These are phyloP conservation scores for Diaporthe destruens DNA, from an alignment of 2,329 filamentous ascomycete genomes.

Conservation along the genomic window DNA sequence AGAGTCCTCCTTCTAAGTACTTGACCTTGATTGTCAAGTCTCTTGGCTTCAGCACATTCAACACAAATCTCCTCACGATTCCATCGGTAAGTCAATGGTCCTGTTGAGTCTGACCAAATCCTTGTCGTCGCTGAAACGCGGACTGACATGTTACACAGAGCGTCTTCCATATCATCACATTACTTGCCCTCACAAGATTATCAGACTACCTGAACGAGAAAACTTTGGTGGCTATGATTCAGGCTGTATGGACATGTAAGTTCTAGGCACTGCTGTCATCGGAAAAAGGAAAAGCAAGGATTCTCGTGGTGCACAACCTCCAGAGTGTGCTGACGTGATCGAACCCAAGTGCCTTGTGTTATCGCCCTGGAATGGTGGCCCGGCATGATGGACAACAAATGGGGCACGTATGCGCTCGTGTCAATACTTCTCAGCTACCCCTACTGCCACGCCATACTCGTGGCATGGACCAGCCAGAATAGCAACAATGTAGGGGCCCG, in stretches of 20 bases:
- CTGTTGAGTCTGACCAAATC: slow-evolving; percentile 43
- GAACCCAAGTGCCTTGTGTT: slow-evolving; percentile 56
- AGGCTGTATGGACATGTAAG: slow-evolving; percentile 64
- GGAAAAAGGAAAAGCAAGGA: too few species aligned
- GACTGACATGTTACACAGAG: slow-evolving; percentile 55
- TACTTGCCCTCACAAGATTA: slow-evolving; percentile 64
- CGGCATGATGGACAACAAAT: slow-evolving; percentile 56
- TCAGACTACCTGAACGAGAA: slow-evolving; percentile 64
- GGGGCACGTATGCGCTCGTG: slow-evolving; percentile 65
- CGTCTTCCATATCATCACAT: slow-evolving; percentile 62
- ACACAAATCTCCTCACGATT: slow-evolving; percentile 70
- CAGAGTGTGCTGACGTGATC: neutral
- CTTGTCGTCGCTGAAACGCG: slow-evolving; percentile 51
- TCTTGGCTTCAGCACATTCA: slow-evolving; percentile 65
- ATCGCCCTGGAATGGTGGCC: slow-evolving; percentile 63
- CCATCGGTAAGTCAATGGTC: slow-evolving; percentile 54
- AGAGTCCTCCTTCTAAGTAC: slow-evolving; percentile 60
- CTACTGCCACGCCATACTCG: slow-evolving; percentile 70
- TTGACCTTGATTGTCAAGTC: slow-evolving; percentile 65
- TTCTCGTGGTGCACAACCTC: accelerated
- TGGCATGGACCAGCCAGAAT: slow-evolving; percentile 70
- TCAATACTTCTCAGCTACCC: slow-evolving; percentile 65
- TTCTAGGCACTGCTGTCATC: too few species aligned
- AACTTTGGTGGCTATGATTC: slow-evolving; percentile 59
- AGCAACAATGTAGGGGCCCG: slow-evolving; percentile 70